Percentiles rank a stretch among this genome's conserved stretches.
These are phyloP conservation scores for Fusarium avenaceum DNA, from an alignment of 2,329 filamentous ascomycete species.

Conservation along the genomic window DNA sequence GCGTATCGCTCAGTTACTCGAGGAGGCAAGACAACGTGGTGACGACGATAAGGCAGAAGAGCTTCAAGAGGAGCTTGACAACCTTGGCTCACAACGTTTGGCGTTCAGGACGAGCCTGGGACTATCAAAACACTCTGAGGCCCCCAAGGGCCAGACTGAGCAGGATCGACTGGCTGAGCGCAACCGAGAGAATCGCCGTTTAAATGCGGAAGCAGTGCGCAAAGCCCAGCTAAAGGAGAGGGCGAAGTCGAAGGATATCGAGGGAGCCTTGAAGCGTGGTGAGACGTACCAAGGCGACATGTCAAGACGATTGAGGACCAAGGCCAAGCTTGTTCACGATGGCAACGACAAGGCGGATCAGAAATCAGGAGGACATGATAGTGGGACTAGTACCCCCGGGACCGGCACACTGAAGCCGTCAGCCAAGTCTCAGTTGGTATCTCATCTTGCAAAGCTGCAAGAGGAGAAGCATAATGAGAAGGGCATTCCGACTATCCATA, in stretches of 20 bases:
- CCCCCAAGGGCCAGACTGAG: constrained; percentile 69
- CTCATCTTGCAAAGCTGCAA: constrained; percentile 68
- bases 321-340: constrained; percentile 77
- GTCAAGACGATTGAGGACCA: constrained; percentile 73
- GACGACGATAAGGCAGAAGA: constrained; percentile 70
- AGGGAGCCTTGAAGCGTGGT: constrained; percentile 72
- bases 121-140: constrained; percentile 64
- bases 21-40: constrained; percentile 74
- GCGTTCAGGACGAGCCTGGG: constrained; percentile 78
- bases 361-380: constrained; percentile 63
- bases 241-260: constrained; percentile 70
- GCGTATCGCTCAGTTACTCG: constrained; percentile 73
- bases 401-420: constrained; percentile 66
- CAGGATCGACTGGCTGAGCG: constrained; percentile 86
- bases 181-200: constrained; percentile 85
- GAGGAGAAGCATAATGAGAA: constrained; percentile 68
- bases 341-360: constrained; percentile 65
- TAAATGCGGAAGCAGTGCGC: constrained; percentile 90
- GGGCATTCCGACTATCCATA: constrained; percentile 77
- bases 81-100: constrained; percentile 76
- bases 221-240: constrained; percentile 89
- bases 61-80: constrained; percentile 72
- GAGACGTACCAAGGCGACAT: constrained; percentile 71
- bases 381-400: constrained; percentile 65
- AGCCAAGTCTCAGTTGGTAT: constrained; percentile 59